Base-by-base conservation (phyloP, 352 stramenopile genomes). In the Phytophthora sp. region DNA sequence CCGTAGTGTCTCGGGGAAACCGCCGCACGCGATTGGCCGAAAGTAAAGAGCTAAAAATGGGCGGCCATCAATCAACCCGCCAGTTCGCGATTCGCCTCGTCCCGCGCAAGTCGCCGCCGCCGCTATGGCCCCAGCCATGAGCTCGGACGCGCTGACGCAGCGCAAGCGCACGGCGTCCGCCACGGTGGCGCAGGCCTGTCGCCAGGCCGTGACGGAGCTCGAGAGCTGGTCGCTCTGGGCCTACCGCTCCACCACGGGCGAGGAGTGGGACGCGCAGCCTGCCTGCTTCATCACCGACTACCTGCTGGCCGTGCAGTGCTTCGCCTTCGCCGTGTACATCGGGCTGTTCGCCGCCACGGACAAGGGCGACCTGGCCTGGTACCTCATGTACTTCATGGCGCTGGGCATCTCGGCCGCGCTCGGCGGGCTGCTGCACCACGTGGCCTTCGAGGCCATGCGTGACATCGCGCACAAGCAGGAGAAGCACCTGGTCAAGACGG, bases 231-330 rank as follows among this genome's bases (percentile, higher is more conserved):
- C 82, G 50, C 75, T 92, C 50, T 94, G 82, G 82, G 83, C 81
- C 32, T 94, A 94, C 58, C 74, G 79, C 24, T 84, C 89, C 53
- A 64, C 69, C n/a, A 77, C 74, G 24, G 87, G 87, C 24, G 87
- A 95, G 62, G 80, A 91, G 50, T 95, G 87, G 87, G 84, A 94
- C 53, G 87, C 84, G 43, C 87, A 95, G 64, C 87, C 87, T 5
- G 87, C 87, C 50, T 94, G 85, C 69, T 93, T 94, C 60, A 92
- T 95, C 68, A 95, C 87, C 2, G 87, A 95, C 72, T 95, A 95
- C 66, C 42, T 94, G 28, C 72, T 95, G 50, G 87, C 84, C 9
- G 45, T 92, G 15, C 87, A 95, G 71, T 94, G 83, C 72, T 95
- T 95, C 54, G 76, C 79, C 43, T 93, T 90, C 68, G 76, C 84